Conservation (phyloP, 805 yeast species). For the Starmera dryadoides region DNA sequence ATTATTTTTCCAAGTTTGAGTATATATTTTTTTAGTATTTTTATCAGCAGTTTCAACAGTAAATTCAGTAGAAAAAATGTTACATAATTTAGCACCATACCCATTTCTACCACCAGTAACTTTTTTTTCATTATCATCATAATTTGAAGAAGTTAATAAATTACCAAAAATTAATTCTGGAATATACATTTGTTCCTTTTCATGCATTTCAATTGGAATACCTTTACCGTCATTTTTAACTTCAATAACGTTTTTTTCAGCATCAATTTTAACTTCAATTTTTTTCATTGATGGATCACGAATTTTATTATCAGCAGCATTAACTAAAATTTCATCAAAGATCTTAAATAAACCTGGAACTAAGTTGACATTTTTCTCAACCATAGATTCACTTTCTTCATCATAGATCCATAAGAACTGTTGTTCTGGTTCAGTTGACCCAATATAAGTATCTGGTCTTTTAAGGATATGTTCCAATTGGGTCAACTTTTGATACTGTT, state of each 20-base stretch:
- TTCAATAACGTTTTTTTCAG: constrained; percentile 65
- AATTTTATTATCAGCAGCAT: constrained; percentile 97
- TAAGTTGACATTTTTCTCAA: constrained; percentile 54
- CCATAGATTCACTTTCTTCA: constrained; percentile 54
- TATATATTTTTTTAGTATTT: constrained; percentile 50
- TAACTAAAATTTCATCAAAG: constrained; percentile 93
- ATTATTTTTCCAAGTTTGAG: constrained; percentile 82
- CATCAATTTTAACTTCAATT: constrained; percentile 74
- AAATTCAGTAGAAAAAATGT: constrained; percentile 87
- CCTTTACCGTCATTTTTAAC: constrained; percentile 93
- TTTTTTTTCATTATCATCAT: constrained; percentile 90
- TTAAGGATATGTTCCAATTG: constrained; percentile 94
- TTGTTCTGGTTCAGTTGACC: constrained; percentile 80
- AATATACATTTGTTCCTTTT: constrained; percentile 84
- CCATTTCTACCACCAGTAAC: constrained; percentile 99
- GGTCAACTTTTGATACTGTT: constrained; percentile 86
- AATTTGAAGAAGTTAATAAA: constrained; percentile 88
- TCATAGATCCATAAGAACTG: constrained; percentile 84
- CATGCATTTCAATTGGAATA: constrained; percentile 90
- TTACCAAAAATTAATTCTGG: constrained; percentile 97
- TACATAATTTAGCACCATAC: constrained; percentile 95
- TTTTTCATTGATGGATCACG: constrained; percentile 87
- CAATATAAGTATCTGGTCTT: constrained; percentile 97
- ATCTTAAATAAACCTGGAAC: constrained; percentile 97
- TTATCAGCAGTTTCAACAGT: constrained; percentile 85